These are phyloP conservation scores for Rosa persica DNA, from an alignment of 306 rosid species.

Conservation along the genomic window DNA sequence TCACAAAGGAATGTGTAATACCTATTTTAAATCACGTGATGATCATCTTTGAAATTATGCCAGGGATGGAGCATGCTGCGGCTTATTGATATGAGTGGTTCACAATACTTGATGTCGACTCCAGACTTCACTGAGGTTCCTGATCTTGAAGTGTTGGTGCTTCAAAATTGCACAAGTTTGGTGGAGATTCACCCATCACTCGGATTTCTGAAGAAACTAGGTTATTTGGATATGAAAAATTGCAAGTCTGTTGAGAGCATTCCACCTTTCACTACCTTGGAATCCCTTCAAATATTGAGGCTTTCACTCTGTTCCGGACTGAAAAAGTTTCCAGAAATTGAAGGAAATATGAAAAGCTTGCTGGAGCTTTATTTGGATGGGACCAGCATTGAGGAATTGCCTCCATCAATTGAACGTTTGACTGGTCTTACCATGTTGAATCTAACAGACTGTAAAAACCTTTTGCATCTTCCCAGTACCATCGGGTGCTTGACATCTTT, in stretches of 20 bases:
- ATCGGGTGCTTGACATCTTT: slow-evolving; percentile 20
- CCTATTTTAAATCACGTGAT: too few species aligned
- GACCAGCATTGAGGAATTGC: not conserved
- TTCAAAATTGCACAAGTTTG: slow-evolving; percentile 14
- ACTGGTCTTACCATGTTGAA: slow-evolving; percentile 14
- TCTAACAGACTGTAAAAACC: slow-evolving; percentile 17
- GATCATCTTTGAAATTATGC: too few species aligned
- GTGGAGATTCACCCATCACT: slow-evolving; percentile 19
- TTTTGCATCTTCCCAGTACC: slow-evolving; percentile 13
- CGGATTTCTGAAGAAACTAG: not conserved
- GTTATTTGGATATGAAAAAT: not conserved
- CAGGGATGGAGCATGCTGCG: not conserved
- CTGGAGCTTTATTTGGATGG: not conserved
- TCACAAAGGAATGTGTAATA: too few species aligned
- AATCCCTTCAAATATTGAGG: not conserved
- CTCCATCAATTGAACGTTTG: not conserved
- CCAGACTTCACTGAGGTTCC: slow-evolving; percentile 10
- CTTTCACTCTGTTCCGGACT: slow-evolving; percentile 24
- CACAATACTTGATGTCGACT: not conserved
- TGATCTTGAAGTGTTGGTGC: slow-evolving; percentile 11
- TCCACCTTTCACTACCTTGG: not conserved
- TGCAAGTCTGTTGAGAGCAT: slow-evolving; percentile 5
- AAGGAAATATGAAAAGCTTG: not conserved
- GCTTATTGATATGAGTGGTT: not conserved
- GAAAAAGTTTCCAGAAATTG: not conserved